These are phyloP conservation scores for Neurospora cerealis DNA, from an alignment of 495 filamentous ascomycete genomes.

Conservation along the genomic window DNA sequence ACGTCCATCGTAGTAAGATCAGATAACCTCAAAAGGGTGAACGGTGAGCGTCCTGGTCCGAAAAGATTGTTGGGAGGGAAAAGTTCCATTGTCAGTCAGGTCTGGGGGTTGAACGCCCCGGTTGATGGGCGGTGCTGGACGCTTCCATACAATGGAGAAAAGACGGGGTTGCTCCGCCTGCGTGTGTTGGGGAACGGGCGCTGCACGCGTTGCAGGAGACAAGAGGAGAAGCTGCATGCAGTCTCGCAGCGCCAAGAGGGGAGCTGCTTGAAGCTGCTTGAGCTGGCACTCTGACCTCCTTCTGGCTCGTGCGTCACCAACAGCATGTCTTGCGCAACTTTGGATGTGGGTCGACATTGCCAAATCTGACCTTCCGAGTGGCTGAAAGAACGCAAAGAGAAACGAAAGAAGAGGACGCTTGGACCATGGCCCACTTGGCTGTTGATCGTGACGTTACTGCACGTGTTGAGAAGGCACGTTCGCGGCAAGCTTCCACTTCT, in stretches of 20 bases:
- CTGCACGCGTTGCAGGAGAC: background rate
- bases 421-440: background rate
- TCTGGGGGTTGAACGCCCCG: background rate
- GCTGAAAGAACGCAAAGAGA: background rate
- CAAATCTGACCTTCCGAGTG: background rate
- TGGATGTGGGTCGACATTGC: background rate
- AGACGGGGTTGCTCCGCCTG: background rate
- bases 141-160: background rate
- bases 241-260: background rate
- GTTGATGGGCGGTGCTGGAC: background rate
- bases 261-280: background rate
- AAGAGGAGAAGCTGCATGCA: background rate
- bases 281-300: background rate
- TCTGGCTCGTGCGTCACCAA: background rate
- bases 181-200: background rate
- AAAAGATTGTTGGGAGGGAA: background rate
- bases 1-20: background rate
- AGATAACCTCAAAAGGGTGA: background rate
- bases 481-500: background rate
- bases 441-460: background rate
- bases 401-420: background rate
- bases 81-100: background rate
- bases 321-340: background rate
- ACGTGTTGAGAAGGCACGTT: background rate
- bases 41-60: background rate